phyloP scores from a whole-genome alignment of 2,329 filamentous ascomycete genomes.

The Ascochyta pisi region DNA sequence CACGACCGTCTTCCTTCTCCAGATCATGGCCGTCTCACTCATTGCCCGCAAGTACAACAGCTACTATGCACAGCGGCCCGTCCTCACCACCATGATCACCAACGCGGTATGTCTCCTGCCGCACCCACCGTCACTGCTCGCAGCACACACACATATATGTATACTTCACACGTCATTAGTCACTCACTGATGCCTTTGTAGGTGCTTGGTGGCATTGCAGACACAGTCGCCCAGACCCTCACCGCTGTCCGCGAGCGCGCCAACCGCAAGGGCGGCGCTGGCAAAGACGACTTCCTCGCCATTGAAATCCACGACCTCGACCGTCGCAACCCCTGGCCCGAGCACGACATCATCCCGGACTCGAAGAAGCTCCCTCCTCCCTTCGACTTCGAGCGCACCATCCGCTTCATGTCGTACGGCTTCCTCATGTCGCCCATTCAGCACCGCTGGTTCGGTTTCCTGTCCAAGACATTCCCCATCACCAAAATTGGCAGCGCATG shows the following conservation, averaged over 20 bases:
- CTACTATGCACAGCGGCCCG: constrained; percentile 91
- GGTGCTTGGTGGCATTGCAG: constrained; percentile 89
- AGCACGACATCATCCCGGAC: constrained; percentile 71
- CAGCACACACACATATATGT: not conserved
- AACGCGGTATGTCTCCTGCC: constrained; percentile 73
- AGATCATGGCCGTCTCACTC: constrained; percentile 85
- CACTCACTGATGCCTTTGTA: constrained; percentile 19
- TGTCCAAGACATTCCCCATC: constrained; percentile 83
- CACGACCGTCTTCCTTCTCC: constrained; percentile 80
- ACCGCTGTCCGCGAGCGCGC: constrained; percentile 78
- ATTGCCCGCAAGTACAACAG: constrained; percentile 87
- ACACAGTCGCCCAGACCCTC: constrained; percentile 93
- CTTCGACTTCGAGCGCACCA: constrained; percentile 94
- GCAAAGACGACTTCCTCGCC: constrained; percentile 74
- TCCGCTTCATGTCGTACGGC: constrained; percentile 95
- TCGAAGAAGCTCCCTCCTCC: constrained; percentile 71
- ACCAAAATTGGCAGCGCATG: constrained; percentile 74
- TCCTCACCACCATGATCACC: constrained; percentile 98
- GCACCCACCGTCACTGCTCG: not conserved
- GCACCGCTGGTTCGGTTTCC: constrained; percentile 93
- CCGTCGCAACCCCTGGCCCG: constrained; percentile 73
- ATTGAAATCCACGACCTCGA: constrained; percentile 91
- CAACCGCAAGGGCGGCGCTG: constrained; percentile 66
- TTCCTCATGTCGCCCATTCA: constrained; percentile 96
- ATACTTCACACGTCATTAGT: not conserved